Evolutionary conservation across 2,329 filamentous ascomycete genomes (phyloP).

Genomic region (Whalleya microplaca): DNA sequence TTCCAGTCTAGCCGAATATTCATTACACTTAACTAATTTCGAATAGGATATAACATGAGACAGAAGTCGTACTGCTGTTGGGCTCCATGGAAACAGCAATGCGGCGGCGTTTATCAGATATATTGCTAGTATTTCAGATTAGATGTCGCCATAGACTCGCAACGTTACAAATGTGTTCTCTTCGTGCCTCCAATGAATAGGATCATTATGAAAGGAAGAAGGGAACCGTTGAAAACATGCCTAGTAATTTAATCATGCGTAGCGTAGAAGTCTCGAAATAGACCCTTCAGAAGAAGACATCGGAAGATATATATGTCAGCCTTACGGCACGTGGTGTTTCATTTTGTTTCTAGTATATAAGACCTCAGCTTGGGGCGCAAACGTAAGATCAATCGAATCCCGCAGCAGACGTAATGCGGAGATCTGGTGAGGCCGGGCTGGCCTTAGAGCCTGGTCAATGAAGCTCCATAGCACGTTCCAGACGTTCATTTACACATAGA

Average conservation of each 20-base stretch:
- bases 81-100: constrained; percentile 2
- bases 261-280: not conserved
- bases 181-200: not conserved
- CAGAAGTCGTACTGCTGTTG: not conserved
- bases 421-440: constrained; percentile 3
- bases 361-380: not conserved
- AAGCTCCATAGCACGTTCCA: constrained; percentile 5
- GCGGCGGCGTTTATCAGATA: constrained; percentile 6
- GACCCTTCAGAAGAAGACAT: not conserved
- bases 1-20: not conserved
- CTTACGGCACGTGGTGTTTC: not conserved
- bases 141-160: constrained; percentile 5
- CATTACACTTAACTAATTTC: constrained; percentile 7
- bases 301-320: constrained; percentile 1
- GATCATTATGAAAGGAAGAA: too few relatives aligned
- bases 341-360: constrained; percentile 9
- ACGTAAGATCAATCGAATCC: constrained; percentile 15
- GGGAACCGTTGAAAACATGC: not conserved
- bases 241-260: not conserved
- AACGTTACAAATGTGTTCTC: constrained; percentile 14
- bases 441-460: constrained; percentile 1
- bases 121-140: not conserved
- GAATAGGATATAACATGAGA: constrained; percentile 8
- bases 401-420: constrained; percentile 6
- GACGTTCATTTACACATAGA: constrained; percentile 12